phyloP scores from a whole-genome alignment of 768 basidiomycete genomes.

The Leccinum disarticulatum region DNA sequence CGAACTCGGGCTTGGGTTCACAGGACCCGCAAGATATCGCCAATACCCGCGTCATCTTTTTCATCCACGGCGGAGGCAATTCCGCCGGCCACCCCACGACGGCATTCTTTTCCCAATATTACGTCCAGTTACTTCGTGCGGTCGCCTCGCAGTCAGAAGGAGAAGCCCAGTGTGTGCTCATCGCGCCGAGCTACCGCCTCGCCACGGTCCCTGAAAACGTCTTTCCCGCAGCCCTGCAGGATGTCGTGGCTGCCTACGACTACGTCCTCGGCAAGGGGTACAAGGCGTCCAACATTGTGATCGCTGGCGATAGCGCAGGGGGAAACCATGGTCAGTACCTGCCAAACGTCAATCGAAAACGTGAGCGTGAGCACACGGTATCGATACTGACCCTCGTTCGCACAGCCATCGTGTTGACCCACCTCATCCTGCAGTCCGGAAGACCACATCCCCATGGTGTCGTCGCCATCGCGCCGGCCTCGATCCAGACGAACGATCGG shows the following conservation, averaged over 20 bases:
- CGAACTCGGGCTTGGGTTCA: not conserved
- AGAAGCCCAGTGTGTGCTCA: conserved; percentile 7
- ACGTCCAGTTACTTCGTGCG: conserved; percentile 9
- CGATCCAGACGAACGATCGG: conserved; percentile 7
- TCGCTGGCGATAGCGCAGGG: conserved; percentile 28
- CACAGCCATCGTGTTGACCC: conserved; percentile 25
- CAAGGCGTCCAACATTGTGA: conserved; percentile 14
- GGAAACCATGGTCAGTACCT: conserved; percentile 23
- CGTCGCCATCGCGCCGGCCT: conserved; percentile 51
- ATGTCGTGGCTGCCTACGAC: conserved; percentile 28
- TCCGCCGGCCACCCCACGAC: conserved; percentile 18
- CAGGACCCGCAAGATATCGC: not conserved
- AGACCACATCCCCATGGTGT: conserved; percentile 52
- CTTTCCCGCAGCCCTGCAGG: conserved; percentile 25
- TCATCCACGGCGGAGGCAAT: conserved; percentile 26
- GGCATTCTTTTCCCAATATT: conserved; percentile 1
- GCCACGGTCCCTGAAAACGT: conserved; percentile 23
- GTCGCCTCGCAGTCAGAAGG: conserved; percentile 2
- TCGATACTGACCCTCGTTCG: not conserved
- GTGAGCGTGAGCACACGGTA: not conserved
- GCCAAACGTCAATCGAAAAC: not conserved
- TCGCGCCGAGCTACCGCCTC: conserved; percentile 27
- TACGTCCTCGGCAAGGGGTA: conserved; percentile 26
- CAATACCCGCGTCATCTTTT: conserved; percentile 21
- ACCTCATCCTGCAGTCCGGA: conserved; percentile 50